Evolutionary conservation across 225 moss, liverwort and hornwort species (phyloP).

Genomic region (Thuidium tamariscinum): DNA sequence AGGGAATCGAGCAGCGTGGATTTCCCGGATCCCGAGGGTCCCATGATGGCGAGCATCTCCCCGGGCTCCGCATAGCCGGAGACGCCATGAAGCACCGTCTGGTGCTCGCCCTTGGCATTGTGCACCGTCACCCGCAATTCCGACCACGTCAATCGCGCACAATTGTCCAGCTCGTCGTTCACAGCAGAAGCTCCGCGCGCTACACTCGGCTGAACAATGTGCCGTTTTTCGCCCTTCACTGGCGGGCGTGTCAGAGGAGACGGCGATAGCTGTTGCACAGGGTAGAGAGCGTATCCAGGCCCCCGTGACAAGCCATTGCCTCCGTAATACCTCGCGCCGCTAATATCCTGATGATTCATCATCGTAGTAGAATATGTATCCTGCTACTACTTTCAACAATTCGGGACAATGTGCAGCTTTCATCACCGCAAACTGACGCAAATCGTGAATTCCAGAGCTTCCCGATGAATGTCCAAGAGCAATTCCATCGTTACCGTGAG

Average conservation of each 20-base stretch:
- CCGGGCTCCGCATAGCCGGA: slow-evolving; percentile 43
- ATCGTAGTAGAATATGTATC: not conserved
- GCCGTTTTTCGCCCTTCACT: not conserved
- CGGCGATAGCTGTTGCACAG: not conserved
- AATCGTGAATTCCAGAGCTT: not conserved
- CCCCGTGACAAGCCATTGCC: not conserved
- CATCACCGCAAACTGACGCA: not conserved
- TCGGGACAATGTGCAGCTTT: not conserved
- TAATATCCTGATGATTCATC: not conserved
- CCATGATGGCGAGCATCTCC: slow-evolving; percentile 45
- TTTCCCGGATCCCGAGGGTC: slow-evolving; percentile 40
- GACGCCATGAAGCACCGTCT: slow-evolving; percentile 23
- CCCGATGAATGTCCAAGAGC: not conserved
- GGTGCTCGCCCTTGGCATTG: slow-evolving; percentile 19
- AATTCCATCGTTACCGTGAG: not conserved
- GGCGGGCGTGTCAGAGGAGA: not conserved
- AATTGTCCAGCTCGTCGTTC: not conserved
- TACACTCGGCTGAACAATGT: not conserved
- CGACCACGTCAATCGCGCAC: slow-evolving; percentile 45
- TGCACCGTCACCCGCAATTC: slow-evolving; percentile 21
- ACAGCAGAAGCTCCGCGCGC: not conserved
- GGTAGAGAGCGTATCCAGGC: not conserved
- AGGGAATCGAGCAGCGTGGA: slow-evolving; percentile 38
- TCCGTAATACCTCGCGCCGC: not conserved
- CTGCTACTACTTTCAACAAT: not conserved